phyloP scores from a whole-genome alignment of 2,329 filamentous ascomycete genomes.

The Hypoxylon sp. region DNA sequence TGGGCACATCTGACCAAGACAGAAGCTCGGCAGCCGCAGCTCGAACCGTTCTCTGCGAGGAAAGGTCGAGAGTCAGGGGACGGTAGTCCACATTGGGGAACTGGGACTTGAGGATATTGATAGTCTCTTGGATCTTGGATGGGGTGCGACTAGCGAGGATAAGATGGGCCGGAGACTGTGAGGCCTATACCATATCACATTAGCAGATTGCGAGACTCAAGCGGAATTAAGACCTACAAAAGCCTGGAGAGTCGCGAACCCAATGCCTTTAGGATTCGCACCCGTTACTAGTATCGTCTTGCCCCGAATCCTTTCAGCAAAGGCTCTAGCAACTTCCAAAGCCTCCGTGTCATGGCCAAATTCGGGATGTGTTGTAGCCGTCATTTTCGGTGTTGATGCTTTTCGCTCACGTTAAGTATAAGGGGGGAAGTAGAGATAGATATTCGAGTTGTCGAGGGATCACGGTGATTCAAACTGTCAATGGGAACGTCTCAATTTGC shows the following conservation, averaged over 20 bases:
- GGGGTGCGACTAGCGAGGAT: conserved; percentile 56
- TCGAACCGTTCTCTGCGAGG: conserved; percentile 56
- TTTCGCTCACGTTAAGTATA: background rate
- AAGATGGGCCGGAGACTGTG: conserved; percentile 54
- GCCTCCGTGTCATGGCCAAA: conserved; percentile 57
- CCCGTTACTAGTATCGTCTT: conserved; percentile 59
- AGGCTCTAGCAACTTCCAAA: conserved; percentile 58
- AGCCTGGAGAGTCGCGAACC: conserved; percentile 55
- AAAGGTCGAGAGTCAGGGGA: conserved; percentile 58
- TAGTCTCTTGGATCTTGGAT: conserved; percentile 53
- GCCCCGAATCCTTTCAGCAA: conserved; percentile 54
- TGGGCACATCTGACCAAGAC: conserved; percentile 54
- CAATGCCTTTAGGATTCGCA: conserved; percentile 56
- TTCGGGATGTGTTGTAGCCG: conserved; percentile 55
- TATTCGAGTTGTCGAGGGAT: background rate
- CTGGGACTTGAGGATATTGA: conserved; percentile 50
- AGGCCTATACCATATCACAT: conserved; percentile 43
- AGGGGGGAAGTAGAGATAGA: background rate
- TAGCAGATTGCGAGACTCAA: background rate
- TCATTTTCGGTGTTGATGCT: conserved; percentile 39
- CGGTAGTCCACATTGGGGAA: conserved; percentile 53
- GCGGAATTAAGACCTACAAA: conserved; percentile 51
- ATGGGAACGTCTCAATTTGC: background rate
- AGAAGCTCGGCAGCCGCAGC: conserved; percentile 55
- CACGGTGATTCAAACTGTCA: background rate